phyloP scores from a whole-genome alignment of 192 early-diverging fungal species.

The Lobosporangium transversale region DNA sequence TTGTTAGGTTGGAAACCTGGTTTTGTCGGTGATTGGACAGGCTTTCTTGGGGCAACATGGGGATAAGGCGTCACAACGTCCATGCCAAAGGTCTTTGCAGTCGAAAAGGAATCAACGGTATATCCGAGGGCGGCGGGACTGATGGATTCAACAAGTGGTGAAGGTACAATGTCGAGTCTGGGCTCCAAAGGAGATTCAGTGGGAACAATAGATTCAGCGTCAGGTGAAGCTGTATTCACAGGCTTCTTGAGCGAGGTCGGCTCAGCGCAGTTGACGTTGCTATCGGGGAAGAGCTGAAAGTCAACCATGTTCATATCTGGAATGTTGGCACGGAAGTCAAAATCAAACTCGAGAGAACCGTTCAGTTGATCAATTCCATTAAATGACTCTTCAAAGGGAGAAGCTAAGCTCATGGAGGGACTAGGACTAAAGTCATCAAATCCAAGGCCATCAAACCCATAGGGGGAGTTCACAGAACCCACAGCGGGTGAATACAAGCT shows the following conservation, averaged over 20 bases:
- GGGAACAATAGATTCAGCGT: neutral
- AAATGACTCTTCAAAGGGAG: conserved; percentile 24
- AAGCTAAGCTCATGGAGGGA: conserved; percentile 13
- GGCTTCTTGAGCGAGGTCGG: conserved; percentile 21
- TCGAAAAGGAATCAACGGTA: conserved; percentile 13
- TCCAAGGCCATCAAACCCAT: conserved; percentile 25
- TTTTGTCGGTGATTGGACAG: conserved; percentile 45
- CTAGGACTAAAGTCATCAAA: conserved; percentile 26
- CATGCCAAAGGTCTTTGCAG: conserved; percentile 34
- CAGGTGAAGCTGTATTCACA: neutral
- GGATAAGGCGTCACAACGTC: conserved; percentile 18
- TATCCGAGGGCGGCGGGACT: conserved; percentile 5
- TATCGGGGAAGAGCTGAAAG: conserved; percentile 39
- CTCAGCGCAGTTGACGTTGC: conserved; percentile 14
- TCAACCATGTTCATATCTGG: conserved; percentile 10
- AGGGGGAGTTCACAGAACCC: conserved; percentile 18
- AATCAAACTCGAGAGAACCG: conserved; percentile 15
- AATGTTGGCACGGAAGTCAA: conserved; percentile 1
- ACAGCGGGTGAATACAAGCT: conserved; percentile 29
- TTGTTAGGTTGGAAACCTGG: conserved; percentile 36
- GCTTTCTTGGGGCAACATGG: conserved; percentile 40
- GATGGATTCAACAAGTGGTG: neutral
- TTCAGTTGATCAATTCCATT: neutral
- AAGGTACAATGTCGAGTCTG: neutral
- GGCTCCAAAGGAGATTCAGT: conserved; percentile 18